Evolutionary conservation across 2,329 filamentous ascomycete species (phyloP).

Genomic region (Gaeumannomyces sp.): DNA sequence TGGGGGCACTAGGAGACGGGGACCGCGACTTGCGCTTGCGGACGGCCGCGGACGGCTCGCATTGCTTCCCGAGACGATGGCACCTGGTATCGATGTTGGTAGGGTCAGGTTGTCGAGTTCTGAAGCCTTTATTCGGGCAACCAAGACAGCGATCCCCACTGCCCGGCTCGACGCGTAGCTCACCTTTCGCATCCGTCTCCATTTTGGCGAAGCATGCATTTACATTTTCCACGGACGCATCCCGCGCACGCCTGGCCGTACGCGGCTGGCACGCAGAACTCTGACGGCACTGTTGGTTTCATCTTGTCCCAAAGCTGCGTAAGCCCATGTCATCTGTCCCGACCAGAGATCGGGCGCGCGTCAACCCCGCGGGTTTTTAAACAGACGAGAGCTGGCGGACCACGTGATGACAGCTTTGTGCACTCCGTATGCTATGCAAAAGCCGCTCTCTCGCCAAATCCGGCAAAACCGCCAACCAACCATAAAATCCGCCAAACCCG

Average conservation of each 20-base stretch:
- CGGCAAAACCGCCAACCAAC: no score
- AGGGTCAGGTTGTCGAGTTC: slow-evolving; percentile 13
- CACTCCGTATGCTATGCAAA: no score
- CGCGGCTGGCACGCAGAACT: slow-evolving; percentile 1
- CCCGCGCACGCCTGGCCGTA: slow-evolving; percentile 5
- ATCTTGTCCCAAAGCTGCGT: neutral
- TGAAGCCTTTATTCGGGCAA: neutral
- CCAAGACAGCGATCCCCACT: neutral
- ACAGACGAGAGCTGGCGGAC: no score
- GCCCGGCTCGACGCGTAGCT: neutral
- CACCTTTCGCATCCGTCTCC: slow-evolving; percentile 5
- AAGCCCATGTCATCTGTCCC: neutral
- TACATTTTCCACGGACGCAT: slow-evolving; percentile 7
- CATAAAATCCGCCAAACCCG: no score
- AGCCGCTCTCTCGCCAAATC: no score
- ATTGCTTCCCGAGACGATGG: slow-evolving; percentile 14
- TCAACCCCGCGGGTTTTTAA: no score
- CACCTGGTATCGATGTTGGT: slow-evolving; percentile 3
- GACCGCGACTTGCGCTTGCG: slow-evolving; percentile 7
- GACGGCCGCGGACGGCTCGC: slow-evolving; percentile 16
- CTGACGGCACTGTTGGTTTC: neutral
- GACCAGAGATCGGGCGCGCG: no score
- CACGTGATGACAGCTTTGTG: no score
- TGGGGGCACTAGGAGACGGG: neutral
- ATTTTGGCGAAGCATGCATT: slow-evolving; percentile 6